phyloP scores from a whole-genome alignment of 2,329 filamentous ascomycete species.

The Monilinia aucupariae region DNA sequence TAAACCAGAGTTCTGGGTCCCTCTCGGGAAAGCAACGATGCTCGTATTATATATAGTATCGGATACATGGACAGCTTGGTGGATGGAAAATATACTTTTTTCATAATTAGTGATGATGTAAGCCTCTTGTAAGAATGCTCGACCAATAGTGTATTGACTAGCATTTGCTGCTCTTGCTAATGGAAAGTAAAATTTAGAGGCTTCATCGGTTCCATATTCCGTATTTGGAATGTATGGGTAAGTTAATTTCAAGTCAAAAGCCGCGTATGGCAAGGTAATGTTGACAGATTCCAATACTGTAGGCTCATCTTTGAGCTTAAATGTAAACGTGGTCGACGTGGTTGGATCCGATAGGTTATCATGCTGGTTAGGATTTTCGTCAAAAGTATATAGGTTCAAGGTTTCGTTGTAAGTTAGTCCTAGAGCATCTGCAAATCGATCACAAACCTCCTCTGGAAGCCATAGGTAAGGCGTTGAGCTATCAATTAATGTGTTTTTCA shows the following conservation, averaged over 20 bases:
- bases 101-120: slow-evolving; percentile 37
- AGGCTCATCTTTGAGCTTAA: slow-evolving; percentile 40
- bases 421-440: slow-evolving; percentile 58
- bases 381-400: slow-evolving; percentile 59
- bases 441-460: slow-evolving; percentile 55
- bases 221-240: slow-evolving; percentile 37
- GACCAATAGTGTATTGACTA: slow-evolving; percentile 35
- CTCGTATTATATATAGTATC: slow-evolving; percentile 27
- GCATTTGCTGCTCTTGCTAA: slow-evolving; percentile 29
- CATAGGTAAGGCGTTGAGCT: slow-evolving; percentile 60
- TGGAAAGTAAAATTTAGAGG: slow-evolving; percentile 38
- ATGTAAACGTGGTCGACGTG: slow-evolving; percentile 52
- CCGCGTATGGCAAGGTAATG: slow-evolving; percentile 35
- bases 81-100: slow-evolving; percentile 32
- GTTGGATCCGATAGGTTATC: slow-evolving; percentile 41
- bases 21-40: slow-evolving; percentile 24
- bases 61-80: slow-evolving; percentile 32
- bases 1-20: slow-evolving; percentile 3
- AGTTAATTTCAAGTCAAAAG: slow-evolving; percentile 33
- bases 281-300: slow-evolving; percentile 41
- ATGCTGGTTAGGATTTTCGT: slow-evolving; percentile 49
- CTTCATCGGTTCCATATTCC: slow-evolving; percentile 41
- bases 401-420: slow-evolving; percentile 60
- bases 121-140: slow-evolving; percentile 36
- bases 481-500: slow-evolving; percentile 44